These are phyloP conservation scores for Jaenimonas drosophilae DNA, from an alignment of 208 protist genomes.

Conservation along the genomic window DNA sequence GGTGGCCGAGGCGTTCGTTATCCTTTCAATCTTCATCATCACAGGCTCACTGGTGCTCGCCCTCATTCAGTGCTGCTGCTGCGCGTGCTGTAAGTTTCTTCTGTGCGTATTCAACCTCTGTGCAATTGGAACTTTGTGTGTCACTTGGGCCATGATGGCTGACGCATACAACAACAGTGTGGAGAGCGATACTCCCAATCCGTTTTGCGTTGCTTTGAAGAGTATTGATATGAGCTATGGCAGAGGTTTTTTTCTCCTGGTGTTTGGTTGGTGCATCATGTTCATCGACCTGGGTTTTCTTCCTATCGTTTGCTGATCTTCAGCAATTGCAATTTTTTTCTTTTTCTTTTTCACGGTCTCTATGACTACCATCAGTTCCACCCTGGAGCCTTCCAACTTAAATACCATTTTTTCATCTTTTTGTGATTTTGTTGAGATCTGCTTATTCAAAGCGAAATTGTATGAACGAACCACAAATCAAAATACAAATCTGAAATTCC, in stretches of 20 bases:
- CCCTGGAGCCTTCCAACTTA: too few relatives aligned
- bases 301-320: constrained; percentile 1
- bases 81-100: constrained; percentile 15
- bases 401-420: too few relatives aligned
- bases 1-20: constrained; percentile 21
- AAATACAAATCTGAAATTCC: too few relatives aligned
- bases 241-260: constrained; percentile 24
- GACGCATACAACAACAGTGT: constrained; percentile 12
- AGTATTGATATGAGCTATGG: constrained; percentile 16
- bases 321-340: too few relatives aligned
- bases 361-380: too few relatives aligned
- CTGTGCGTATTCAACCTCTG: constrained; percentile 22
- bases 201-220: background rate
- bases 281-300: constrained; percentile 25
- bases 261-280: constrained; percentile 13
- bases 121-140: constrained; percentile 4
- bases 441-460: too few relatives aligned
- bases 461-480: too few relatives aligned
- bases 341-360: too few relatives aligned
- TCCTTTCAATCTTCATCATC: constrained; percentile 19
- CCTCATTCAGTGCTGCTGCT: constrained; percentile 26
- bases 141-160: constrained; percentile 27
- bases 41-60: constrained; percentile 8
- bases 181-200: background rate
- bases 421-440: too few relatives aligned